Conservation (phyloP, 768 basidiomycete genomes). For the Suillus brevipes region DNA sequence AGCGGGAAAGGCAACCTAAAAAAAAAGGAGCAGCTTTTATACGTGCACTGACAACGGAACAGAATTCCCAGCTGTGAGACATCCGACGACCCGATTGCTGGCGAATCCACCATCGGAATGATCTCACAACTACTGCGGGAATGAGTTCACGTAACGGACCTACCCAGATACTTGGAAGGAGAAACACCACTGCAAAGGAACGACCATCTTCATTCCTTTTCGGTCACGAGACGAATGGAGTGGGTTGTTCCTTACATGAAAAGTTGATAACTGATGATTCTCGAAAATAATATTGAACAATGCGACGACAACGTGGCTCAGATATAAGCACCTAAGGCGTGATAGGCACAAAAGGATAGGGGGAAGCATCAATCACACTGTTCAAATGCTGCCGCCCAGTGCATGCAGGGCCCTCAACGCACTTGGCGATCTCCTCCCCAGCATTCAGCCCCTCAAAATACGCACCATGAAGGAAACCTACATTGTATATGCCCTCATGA, state of each 20-base stretch:
- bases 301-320: background rate
- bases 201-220: background rate
- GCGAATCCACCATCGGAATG: background rate
- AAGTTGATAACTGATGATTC: background rate
- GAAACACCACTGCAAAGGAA: background rate
- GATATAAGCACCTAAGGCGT: background rate
- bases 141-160: background rate
- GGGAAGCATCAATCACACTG: conserved; percentile 32
- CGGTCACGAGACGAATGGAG: background rate
- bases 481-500: background rate
- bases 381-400: conserved; percentile 27
- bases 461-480: conserved; percentile 60
- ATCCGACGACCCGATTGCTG: background rate
- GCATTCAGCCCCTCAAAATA: conserved; percentile 53
- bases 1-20: no score
- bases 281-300: background rate
- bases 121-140: background rate
- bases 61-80: background rate
- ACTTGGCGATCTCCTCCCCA: conserved; percentile 41
- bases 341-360: conserved; percentile 27
- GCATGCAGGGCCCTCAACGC: conserved; percentile 35
- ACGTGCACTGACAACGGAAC: background rate
- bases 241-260: background rate
- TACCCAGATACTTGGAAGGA: background rate
- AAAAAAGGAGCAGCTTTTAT: background rate